Base-by-base conservation (phyloP, 2,329 filamentous ascomycete genomes). In the Colletotrichum noveboracense region DNA sequence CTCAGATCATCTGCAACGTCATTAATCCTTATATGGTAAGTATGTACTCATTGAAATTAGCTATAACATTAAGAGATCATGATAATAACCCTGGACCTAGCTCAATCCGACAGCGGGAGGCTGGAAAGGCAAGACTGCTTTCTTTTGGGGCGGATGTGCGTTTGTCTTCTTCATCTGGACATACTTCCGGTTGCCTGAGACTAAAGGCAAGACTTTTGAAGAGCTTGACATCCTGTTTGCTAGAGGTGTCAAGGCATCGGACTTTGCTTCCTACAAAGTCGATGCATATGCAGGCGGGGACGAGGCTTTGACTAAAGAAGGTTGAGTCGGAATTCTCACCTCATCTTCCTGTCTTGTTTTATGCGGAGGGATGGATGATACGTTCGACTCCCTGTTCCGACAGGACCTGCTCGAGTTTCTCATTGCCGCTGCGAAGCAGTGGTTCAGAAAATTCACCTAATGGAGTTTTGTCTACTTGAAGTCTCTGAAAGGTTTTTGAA, bases 61-160 rank as follows among this genome's bases (percentile, higher is more conserved):
- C 38, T n/a, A 4, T 1, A 7, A 3, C 1, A 18, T 21, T 1
- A 21, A 2, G 4, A 4, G 43, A 1, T 0, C n/a, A 48, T 48
- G 43, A 21, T 21, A 3, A 2, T 48, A 13, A 48, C 43, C 10
- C 43, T 0, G n/a, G 12, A 48, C 43, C 43, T 48, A 48, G 43
- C 78, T 84, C 32, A 84, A 83, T 58, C 81, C 82, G 3, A 82
- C 80, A 1, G 81, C 79, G 9, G 81, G 80, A 74, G 84, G 80
- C 65, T 80, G 80, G 82, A 82, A 65, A 82, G 86, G 84, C 78
- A 84, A 76, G 83, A 84, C 71, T 81, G 87, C 79, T 16, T 81
- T 82, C 75, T 78, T 82, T 52, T 81, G 80, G 80, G 78, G 77
- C 21, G 78, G 79, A 24, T 71, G 60, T n/a, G 72, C 61, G 12